Base-by-base conservation (phyloP, 371 early-diverging fungal genomes). In the Chytridiales sp. region DNA sequence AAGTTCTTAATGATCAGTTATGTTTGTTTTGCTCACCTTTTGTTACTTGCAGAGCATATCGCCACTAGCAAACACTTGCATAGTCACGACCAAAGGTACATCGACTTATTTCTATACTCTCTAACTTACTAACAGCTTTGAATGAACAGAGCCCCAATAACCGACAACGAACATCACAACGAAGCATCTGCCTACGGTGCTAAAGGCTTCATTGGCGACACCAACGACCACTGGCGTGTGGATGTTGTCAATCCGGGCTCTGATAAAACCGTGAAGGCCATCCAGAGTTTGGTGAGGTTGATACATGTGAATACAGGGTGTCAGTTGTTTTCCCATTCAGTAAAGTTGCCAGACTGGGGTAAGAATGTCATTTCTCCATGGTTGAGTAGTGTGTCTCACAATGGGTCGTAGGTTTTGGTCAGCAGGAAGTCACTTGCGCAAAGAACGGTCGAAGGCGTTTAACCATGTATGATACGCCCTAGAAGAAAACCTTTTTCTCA, bases 331-430 rank as follows among this genome's bases (percentile, higher is more conserved):
- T 88, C 91, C 1, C 91, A 89, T 56, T 44, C 65, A 6, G 74
- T 84, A 42, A 78, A 79, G 56, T 79, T 95, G 35, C 99, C 99
- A 0, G 89, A 89, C 2, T 99, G 99, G 99, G 99, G 89, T 30
- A 44, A 2, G 62, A 47, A 0, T 35, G 15, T 43, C n/a, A n/a
- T n/a, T n/a, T n/a, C n/a, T n/a, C n/a, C n/a, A n/a, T n/a, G n/a
- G n/a, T n/a, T n/a, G n/a, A n/a, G n/a, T n/a, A n/a, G n/a, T n/a
- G n/a, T n/a, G n/a, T n/a, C n/a, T n/a, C n/a, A n/a, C n/a, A n/a
- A n/a, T 38, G 27, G 22, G 1, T 15, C 13, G 0, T 34, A 72
- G 72, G 66, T 2, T 86, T 87, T 64, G 82, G 79, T 2, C 97
- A 97, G 66, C 90, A 95, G 62, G 99, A 99, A 70, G 89, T 99